Base-by-base conservation (phyloP, 805 yeast species). In the Cyberlindnera maritima region DNA sequence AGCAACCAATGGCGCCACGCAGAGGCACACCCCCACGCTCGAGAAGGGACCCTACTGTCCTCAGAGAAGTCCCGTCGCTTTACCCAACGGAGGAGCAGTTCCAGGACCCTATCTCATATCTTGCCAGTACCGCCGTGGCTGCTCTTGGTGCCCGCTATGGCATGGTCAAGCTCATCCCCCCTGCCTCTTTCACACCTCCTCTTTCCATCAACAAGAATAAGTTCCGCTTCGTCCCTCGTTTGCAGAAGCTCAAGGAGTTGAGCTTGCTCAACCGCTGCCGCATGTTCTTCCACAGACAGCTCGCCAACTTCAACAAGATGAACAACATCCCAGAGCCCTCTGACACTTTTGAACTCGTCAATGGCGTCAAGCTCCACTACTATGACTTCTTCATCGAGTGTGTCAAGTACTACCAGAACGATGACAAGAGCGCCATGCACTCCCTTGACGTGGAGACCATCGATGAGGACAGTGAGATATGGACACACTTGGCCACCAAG, bases 161-260 rank as follows among this genome's bases (percentile, higher is more conserved):
- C 0, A 90, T 94, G 58, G 65, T 89, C 37, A 91, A 90, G 59
- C 61, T 91, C 2, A 69, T 77, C 7, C 83, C 95, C 4, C 91
- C 92, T 0, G 48, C 49, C 0, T 57, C 54, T 2, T 78, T 77
- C 69, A 61, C 66, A 17, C 83, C 76, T 3, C 79, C 79, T 0
- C 74, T 84, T 52, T 72, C 80, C 45, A 66, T 85, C 18, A 72
- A 84, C 41, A 68, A 70, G 39, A 57, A 66, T 7, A 61, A 59
- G n/a, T 85, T 86, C 63, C 72, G 65, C 41, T 86, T 87, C 59
- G 82, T 79, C 51, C 84, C 89, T 9, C 64, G 95, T 45, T 60
- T 82, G n/a, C 94, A 86, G 60, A 76, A 73, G 39, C 58, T 87
- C 44, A 76, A 79, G 55, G 88, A 85, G 59, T 66, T 87, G 57